Evolutionary conservation across 257 asterid genomes (phyloP), one percentile per base, ranked within the genome.

Genomic region (Solanum piurae): DNA sequence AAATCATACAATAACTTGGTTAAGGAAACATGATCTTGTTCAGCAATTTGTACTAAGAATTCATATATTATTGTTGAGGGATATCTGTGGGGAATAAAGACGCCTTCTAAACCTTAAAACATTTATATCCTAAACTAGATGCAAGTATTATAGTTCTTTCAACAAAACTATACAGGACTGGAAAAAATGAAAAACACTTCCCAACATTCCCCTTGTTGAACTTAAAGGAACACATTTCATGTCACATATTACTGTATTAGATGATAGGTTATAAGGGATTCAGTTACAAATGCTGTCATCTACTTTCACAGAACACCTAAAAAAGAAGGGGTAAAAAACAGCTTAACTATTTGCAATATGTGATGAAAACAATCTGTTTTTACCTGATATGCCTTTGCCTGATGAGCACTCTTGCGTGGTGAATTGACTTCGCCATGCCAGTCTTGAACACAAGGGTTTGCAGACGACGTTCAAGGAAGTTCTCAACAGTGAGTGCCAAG

Each of bases 361-460:
- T 27, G 11, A 49, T 40, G 25, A 7, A 55, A 18, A 18, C 64
- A 55, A 4, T 13, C 25, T 20, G 9, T 55, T 40, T 31, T 33
- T 90, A 95, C 98, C 98, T 94, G 92, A 95, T 94, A 86, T 95
- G 98, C 92, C 94, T 95, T 88, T 95, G 98, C 92, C 98, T 93
- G 88, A 95, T 95, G 68, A 95, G 95, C 76, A 94, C 98, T 79
- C 98, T 91, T 5, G 98, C 98, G 89, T 95, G 98, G 92, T 95
- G 98, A 86, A 95, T 95, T 21, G 98, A 95, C 92, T 94, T 95
- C 2, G 98, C 98, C 98, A 94, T 94, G 31, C 98, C 98, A 31
- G 98, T 94, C 98, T 95, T 95, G 87, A 95, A 95, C 58, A 95
- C 98, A 20, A 92, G 95, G 5, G 98, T 95, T 68, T 95, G 98